These are phyloP conservation scores for Dicorynia guianensis DNA, from an alignment of 306 rosid species.

Conservation along the genomic window DNA sequence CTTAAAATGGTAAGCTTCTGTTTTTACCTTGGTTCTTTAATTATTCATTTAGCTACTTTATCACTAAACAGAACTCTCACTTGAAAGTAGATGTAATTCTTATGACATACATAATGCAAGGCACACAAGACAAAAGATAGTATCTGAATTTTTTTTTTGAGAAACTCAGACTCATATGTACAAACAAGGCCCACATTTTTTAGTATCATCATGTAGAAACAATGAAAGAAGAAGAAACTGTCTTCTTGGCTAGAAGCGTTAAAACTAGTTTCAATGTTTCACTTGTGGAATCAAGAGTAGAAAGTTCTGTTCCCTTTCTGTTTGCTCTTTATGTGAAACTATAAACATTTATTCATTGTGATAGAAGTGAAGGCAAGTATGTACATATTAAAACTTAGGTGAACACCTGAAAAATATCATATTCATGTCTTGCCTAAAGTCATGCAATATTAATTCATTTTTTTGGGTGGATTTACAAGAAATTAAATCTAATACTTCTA, in stretches of 20 bases:
- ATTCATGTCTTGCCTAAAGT: slow-evolving; percentile 2
- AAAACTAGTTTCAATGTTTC: slow-evolving; percentile 29
- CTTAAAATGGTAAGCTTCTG: slow-evolving; percentile 78
- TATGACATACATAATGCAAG: slow-evolving; percentile 29
- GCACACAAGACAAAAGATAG: slow-evolving; percentile 10
- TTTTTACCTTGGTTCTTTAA: slow-evolving; percentile 21
- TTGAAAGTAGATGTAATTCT: slow-evolving; percentile 22
- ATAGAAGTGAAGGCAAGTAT: not conserved
- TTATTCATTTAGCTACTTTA: slow-evolving; percentile 10
- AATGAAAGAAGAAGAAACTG: slow-evolving; percentile 5
- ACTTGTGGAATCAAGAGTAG: slow-evolving; percentile 19
- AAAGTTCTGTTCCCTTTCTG: slow-evolving; percentile 9
- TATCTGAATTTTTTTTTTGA: not conserved
- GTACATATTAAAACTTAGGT: slow-evolving; percentile 2
- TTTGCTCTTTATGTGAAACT: slow-evolving; percentile 1
- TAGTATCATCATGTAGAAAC: not conserved
- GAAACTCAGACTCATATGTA: not conserved
- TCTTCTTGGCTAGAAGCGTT: slow-evolving; percentile 17
- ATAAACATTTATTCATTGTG: not conserved
- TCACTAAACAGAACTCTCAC: slow-evolving; percentile 22
- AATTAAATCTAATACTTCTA: not conserved
- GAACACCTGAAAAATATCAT: slow-evolving; percentile 3
- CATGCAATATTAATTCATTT: not conserved
- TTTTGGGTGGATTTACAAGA: slow-evolving; percentile 11
- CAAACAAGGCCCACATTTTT: not conserved